phyloP scores from a whole-genome alignment of 1,139 yeast species.

The Zygosaccharomyces sapae region DNA sequence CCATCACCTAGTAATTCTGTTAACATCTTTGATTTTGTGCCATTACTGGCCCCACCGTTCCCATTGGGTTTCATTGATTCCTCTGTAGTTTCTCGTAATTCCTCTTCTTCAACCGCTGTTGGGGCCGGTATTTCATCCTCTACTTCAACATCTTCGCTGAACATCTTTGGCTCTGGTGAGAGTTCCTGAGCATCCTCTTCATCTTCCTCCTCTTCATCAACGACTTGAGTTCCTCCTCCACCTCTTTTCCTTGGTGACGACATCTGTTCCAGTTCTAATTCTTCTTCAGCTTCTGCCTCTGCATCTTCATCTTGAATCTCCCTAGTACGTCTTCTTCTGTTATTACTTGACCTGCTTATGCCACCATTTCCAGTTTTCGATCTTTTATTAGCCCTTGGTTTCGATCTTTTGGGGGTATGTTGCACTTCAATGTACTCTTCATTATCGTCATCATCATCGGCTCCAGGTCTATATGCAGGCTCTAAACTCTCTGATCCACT shows the following conservation, averaged over 20 bases:
- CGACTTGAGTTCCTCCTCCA: constrained; percentile 4
- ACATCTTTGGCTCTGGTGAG: constrained; percentile 9
- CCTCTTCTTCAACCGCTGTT: constrained; percentile 14
- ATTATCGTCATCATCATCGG: constrained; percentile 12
- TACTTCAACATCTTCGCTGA: constrained; percentile 17
- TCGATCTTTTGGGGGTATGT: constrained; percentile 4
- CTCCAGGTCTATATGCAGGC: constrained; percentile 9
- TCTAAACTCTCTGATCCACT: constrained; percentile 11
- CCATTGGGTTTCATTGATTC: constrained; percentile 7
- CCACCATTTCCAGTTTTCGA: neutral
- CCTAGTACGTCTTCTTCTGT: constrained; percentile 5
- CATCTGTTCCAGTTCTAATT: constrained; percentile 5
- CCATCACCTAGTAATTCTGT: constrained; percentile 30
- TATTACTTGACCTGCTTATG: neutral
- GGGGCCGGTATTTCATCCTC: constrained; percentile 15
- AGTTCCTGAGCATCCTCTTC: constrained; percentile 11
- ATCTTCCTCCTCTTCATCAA: constrained; percentile 17
- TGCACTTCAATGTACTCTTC: constrained; percentile 15
- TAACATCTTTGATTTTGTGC: constrained; percentile 26
- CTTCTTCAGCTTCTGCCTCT: constrained; percentile 8
- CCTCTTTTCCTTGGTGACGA: constrained; percentile 10
- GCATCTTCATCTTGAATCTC: neutral
- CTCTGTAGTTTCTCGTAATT: constrained; percentile 14
- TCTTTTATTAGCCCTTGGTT: constrained; percentile 1
- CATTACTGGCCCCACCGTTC: neutral